A percentile compares a stretch with the other conserved stretches of the same genome.
These are phyloP conservation scores for Mrakia frigida DNA, from an alignment of 768 basidiomycete species.

Conservation along the genomic window DNA sequence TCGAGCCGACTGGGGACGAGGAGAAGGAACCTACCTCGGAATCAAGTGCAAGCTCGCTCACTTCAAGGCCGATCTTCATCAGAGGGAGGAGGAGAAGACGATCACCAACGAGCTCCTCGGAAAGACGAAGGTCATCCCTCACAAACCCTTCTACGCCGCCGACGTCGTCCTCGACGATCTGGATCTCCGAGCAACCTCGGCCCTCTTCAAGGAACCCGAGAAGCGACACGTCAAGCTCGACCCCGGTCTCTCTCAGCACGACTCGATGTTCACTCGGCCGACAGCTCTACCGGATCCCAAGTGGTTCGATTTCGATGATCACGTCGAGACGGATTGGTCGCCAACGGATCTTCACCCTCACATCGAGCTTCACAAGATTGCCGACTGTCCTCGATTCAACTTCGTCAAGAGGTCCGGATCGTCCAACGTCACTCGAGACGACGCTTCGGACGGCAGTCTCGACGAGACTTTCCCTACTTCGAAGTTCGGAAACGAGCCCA, in stretches of 20 bases:
- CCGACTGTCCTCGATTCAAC: conserved; percentile 73
- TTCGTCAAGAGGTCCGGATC: conserved; percentile 55
- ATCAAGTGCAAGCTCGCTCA: conserved; percentile 75
- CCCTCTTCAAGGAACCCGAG: conserved; percentile 53
- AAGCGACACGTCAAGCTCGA: conserved; percentile 23
- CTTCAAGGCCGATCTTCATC: conserved; percentile 86
- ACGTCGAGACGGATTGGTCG: conserved; percentile 68
- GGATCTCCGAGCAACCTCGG: conserved; percentile 71
- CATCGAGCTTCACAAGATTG: conserved; percentile 65
- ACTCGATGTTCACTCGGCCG: conserved; percentile 19
- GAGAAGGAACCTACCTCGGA: conserved; percentile 68
- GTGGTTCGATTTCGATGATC: conserved; percentile 80
- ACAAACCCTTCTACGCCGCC: conserved; percentile 82
- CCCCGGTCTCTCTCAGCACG: neutral
- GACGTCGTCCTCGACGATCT: conserved; percentile 73
- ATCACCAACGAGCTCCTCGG: conserved; percentile 57
- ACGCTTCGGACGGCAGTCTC: neutral
- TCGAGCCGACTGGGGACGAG: conserved; percentile 71
- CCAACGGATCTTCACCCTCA: conserved; percentile 53
- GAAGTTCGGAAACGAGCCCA: conserved; percentile 81
- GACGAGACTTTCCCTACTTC: conserved; percentile 32
- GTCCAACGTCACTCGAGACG: conserved; percentile 26
- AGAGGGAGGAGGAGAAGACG: conserved; percentile 73
- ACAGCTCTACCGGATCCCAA: conserved; percentile 31
- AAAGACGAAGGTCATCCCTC: conserved; percentile 43